Conservation (phyloP, 2,329 filamentous ascomycete species). For the Cytospora paraplurivora region DNA sequence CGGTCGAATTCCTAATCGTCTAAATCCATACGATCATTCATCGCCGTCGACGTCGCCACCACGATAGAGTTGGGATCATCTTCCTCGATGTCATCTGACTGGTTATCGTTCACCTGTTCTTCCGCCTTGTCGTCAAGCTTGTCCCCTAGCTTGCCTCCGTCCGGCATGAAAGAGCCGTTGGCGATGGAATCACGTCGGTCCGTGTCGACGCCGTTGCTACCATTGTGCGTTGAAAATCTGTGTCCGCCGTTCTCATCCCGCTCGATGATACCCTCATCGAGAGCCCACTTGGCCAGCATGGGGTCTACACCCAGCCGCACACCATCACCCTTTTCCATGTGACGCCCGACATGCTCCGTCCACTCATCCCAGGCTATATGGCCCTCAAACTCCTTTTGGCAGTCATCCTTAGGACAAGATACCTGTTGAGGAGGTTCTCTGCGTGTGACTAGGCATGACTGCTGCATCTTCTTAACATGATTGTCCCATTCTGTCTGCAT, state of each 20-base stretch:
- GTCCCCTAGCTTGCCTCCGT: conserved; percentile 16
- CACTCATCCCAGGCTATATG: conserved; percentile 81
- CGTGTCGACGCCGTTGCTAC: conserved; percentile 33
- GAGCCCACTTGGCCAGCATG: conserved; percentile 61
- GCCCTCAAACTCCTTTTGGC: conserved; percentile 70
- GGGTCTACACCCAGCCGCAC: conserved; percentile 58
- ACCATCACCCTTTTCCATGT: conserved; percentile 77
- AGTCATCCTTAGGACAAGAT: conserved; percentile 72
- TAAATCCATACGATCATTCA: conserved; percentile 38
- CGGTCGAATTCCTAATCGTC: conserved; percentile 33
- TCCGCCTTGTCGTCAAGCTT: conserved; percentile 14
- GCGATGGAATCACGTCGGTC: conserved; percentile 31
- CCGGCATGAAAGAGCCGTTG: conserved; percentile 27
- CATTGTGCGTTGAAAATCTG: conserved; percentile 51
- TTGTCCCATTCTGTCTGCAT: conserved; percentile 64
- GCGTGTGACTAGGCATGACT: conserved; percentile 70
- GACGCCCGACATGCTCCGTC: conserved; percentile 88
- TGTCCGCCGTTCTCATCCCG: conserved; percentile 58
- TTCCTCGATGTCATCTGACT: conserved; percentile 35
- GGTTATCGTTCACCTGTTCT: conserved; percentile 10
- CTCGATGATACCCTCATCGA: conserved; percentile 66
- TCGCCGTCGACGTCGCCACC: conserved; percentile 39
- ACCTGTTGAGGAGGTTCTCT: conserved; percentile 71
- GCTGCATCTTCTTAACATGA: conserved; percentile 70
- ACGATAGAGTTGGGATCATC: conserved; percentile 37